Percentiles rank a stretch among this genome's conserved stretches.
Conservation (phyloP, 768 basidiomycete species). For the Mycena galericulata region DNA sequence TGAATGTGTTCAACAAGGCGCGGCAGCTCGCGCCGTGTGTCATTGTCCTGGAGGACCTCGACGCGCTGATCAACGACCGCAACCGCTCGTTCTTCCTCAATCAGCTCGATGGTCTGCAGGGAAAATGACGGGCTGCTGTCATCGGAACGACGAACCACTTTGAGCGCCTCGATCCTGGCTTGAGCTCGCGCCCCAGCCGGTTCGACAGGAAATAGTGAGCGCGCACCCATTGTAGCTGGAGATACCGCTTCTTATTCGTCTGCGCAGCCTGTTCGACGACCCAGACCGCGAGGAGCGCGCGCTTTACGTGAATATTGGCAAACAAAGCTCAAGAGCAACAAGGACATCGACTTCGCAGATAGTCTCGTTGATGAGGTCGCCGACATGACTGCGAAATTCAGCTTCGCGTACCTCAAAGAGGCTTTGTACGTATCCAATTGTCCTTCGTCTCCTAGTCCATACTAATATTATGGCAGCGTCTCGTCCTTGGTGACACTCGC, state of each 20-base stretch:
- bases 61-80: constrained; percentile 80
- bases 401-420: constrained; percentile 91
- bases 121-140: constrained; percentile 81
- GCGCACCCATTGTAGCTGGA: neutral
- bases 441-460: neutral
- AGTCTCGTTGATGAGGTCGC: constrained; percentile 70
- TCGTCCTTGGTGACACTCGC: constrained; percentile 78
- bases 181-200: constrained; percentile 83
- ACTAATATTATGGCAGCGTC: constrained; percentile 58
- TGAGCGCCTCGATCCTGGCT: constrained; percentile 79
- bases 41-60: constrained; percentile 69
- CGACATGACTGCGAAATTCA: constrained; percentile 72
- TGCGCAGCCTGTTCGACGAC: constrained; percentile 73
- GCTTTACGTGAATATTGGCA: constrained; percentile 87
- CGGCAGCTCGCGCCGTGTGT: constrained; percentile 77
- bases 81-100: constrained; percentile 93
- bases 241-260: neutral
- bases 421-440: constrained; percentile 74
- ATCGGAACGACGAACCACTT: constrained; percentile 89
- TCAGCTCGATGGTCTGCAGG: constrained; percentile 83
- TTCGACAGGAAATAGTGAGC: constrained; percentile 90
- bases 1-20: constrained; percentile 77
- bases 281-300: constrained; percentile 73
- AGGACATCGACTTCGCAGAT: constrained; percentile 76
- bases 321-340: constrained; percentile 73